A percentile compares a stretch with the other conserved stretches of the same genome.
phyloP scores from a whole-genome alignment of 768 basidiomycete genomes.

The Leccinum subtestaceum region DNA sequence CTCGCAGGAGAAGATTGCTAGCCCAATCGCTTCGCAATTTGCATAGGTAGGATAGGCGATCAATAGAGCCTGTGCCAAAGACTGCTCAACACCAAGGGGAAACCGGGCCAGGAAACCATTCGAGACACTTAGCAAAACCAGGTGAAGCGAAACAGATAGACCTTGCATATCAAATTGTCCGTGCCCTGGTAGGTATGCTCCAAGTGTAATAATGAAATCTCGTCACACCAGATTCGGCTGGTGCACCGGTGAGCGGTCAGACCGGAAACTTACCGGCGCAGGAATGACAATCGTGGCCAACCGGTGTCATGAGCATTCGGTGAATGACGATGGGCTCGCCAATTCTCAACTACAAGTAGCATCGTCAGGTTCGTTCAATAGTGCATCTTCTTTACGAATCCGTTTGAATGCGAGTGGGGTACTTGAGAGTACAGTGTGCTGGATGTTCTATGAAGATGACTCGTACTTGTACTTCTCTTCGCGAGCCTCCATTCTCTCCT shows the following conservation, averaged over 20 bases:
- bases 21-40: background rate
- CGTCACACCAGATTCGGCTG: background rate
- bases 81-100: background rate
- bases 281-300: background rate
- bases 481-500: constrained; percentile 87
- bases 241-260: no score
- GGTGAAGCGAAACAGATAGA: background rate
- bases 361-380: background rate
- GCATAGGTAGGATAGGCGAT: background rate
- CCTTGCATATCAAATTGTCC: background rate
- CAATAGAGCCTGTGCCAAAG: background rate
- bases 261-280: background rate
- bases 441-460: constrained; percentile 39
- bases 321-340: background rate
- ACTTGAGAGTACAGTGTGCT: constrained; percentile 6
- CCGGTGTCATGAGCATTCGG: background rate
- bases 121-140: background rate
- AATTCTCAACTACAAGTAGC: background rate
- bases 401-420: background rate
- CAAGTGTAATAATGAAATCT: background rate
- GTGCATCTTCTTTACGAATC: background rate
- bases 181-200: background rate
- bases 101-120: background rate
- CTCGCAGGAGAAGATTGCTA: background rate
- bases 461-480: constrained; percentile 87